phyloP scores from a whole-genome alignment of 2,329 filamentous ascomycete genomes.

The Hypomyces rosellus region DNA sequence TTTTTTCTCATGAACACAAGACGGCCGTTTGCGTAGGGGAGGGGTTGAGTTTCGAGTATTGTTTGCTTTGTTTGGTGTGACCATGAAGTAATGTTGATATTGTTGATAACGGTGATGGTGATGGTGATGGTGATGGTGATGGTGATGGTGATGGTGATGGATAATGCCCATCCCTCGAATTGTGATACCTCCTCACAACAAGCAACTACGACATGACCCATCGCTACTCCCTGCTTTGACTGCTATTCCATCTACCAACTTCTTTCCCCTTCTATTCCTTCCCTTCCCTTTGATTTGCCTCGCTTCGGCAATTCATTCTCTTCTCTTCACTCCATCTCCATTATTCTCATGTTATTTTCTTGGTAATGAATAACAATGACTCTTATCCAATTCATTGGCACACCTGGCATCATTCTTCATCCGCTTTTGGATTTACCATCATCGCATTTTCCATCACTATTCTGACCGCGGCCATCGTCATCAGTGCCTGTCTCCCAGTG shows the following conservation, averaged over 20 bases:
- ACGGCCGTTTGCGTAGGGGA: not conserved
- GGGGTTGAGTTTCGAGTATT: not conserved
- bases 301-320: not conserved
- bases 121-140: not conserved
- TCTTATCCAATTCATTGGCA: not conserved
- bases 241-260: not conserved
- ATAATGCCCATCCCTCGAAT: too few species aligned
- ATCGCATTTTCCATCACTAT: conserved; percentile 5
- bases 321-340: not conserved
- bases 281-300: not conserved
- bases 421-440: conserved; percentile 2
- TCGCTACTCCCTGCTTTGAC: not conserved
- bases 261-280: not conserved
- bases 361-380: not conserved
- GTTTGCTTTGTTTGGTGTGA: not conserved
- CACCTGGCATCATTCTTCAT: conserved; percentile 8
- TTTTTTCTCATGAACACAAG: not conserved
- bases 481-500: conserved; percentile 1
- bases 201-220: not conserved
- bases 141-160: too few species aligned
- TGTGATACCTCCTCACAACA: not conserved
- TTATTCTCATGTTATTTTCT: not conserved
- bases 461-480: conserved; percentile 3
- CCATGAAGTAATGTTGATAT: not conserved
- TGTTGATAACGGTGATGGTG: not conserved